These are phyloP conservation scores for Pythium apleroticum DNA, from an alignment of 352 stramenopile genomes.

Conservation along the genomic window DNA sequence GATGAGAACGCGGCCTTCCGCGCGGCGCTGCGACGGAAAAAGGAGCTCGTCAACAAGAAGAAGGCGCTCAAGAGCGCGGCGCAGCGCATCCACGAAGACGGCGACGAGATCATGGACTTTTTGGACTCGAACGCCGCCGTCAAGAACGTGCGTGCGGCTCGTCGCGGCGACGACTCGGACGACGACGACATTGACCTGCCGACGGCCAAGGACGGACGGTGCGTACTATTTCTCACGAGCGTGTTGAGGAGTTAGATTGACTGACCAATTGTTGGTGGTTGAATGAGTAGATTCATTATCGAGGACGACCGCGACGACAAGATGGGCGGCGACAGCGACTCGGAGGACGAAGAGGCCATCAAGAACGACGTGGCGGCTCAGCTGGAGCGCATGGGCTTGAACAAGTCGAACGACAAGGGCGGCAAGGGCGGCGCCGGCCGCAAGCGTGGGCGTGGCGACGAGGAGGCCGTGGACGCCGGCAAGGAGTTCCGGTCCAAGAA, in stretches of 20 bases:
- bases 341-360: constrained; percentile 64
- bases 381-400: constrained; percentile 81
- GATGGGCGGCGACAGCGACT: constrained; percentile 64
- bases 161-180: constrained; percentile 46
- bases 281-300: constrained; percentile 68
- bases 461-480: constrained; percentile 60
- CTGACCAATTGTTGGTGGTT: constrained; percentile 18
- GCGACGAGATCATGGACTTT: constrained; percentile 93
- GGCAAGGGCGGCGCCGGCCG: constrained; percentile 35
- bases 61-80: constrained; percentile 36
- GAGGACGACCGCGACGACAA: constrained; percentile 54
- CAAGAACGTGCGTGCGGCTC: constrained; percentile 80
- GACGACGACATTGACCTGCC: constrained; percentile 86
- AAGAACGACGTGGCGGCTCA: constrained; percentile 82
- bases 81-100: constrained; percentile 64
- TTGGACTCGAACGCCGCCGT: constrained; percentile 88
- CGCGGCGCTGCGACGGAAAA: constrained; percentile 80
- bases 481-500: constrained; percentile 95
- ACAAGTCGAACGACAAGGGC: constrained; percentile 37
- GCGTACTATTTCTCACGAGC: constrained; percentile 24
- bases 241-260: not conserved
- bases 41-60: constrained; percentile 68
- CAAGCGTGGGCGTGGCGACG: constrained; percentile 65
- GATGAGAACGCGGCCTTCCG: constrained; percentile 79
- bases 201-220: constrained; percentile 90